Evolutionary conservation across 83 land plant genomes (phyloP), one percentile per base, ranked within the genome.

Genomic region (Thuja plicata): DNA sequence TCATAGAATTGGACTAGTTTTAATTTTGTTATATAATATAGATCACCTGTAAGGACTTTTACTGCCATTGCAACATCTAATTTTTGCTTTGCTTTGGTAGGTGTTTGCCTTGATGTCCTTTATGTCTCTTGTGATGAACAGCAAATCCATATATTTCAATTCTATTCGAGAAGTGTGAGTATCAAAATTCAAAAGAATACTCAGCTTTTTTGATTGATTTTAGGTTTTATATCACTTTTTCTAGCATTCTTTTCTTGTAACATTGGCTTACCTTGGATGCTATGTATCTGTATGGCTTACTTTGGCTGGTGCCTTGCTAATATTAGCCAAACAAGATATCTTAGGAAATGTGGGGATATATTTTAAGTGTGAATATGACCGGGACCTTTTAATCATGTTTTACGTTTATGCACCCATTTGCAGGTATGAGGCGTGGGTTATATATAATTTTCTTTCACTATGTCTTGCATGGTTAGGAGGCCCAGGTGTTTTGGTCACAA

Each of bases 401-500:
- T 83, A 46, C 46, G 30, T 30, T 46, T 46, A 27, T 45, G 52
- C 9, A 5, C 8, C 52, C 10, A 46, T 32, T 37, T 88, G 86
- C 91, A 93, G 94, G 73, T 93, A 93, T 84, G 94, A 93, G 89
- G 94, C 94, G 0, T 93, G 94, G 91, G 94, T 93, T 52, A 93
- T 93, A 27, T 93, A 93, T 89, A 93, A 93, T 88, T 93, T 93
- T 77, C 85, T 93, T 62, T 93, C 94, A 50, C 86, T 93, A 87
- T 93, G 94, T 82, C 94, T 93, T 89, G 94, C 94, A 40, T 93
- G 92, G 92, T 88, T 93, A 50, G 94, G 94, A 52, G 94, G 94
- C 41, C 94, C 94, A 34, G 94, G 94, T 27, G 94, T 88, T 24
- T 94, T 89, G 73, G 94, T 92, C 17, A 89, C 90, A 73, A 93